phyloP scores from a whole-genome alignment of 73 alveolate species.

The Urostyla sp. region DNA sequence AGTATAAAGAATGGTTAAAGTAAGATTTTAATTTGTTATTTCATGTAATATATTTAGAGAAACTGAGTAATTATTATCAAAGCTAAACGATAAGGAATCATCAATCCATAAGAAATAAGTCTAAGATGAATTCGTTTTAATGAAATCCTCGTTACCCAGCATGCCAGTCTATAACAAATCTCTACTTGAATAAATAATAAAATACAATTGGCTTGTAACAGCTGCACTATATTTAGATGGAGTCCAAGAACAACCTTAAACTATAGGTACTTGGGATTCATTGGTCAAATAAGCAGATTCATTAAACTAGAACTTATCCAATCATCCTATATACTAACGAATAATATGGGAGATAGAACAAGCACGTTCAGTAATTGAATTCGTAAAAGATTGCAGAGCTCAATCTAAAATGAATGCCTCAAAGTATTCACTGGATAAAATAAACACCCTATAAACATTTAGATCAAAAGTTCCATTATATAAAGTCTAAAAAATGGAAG shows the following conservation, averaged over 20 bases:
- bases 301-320: neutral
- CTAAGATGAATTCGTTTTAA: no score
- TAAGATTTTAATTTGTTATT: no score
- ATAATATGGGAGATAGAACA: slow-evolving; percentile 21
- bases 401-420: neutral
- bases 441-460: slow-evolving; percentile 17
- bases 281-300: neutral
- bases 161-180: no score
- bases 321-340: slow-evolving; percentile 12
- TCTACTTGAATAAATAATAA: no score
- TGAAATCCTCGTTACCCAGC: no score
- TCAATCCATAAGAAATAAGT: no score
- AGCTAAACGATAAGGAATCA: no score
- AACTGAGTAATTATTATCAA: no score
- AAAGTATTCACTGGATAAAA: slow-evolving; percentile 28
- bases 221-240: no score
- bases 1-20: no score
- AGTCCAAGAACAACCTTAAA: neutral
- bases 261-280: slow-evolving; percentile 19
- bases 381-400: neutral
- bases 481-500: slow-evolving; percentile 13
- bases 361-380: slow-evolving; percentile 15
- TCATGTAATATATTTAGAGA: no score
- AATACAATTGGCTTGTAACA: no score
- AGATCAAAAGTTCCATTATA: neutral